Evolutionary conservation across 179 eudicot genomes (phyloP), one percentile per base, ranked within the genome.

Genomic region (Drosera spatulata): DNA sequence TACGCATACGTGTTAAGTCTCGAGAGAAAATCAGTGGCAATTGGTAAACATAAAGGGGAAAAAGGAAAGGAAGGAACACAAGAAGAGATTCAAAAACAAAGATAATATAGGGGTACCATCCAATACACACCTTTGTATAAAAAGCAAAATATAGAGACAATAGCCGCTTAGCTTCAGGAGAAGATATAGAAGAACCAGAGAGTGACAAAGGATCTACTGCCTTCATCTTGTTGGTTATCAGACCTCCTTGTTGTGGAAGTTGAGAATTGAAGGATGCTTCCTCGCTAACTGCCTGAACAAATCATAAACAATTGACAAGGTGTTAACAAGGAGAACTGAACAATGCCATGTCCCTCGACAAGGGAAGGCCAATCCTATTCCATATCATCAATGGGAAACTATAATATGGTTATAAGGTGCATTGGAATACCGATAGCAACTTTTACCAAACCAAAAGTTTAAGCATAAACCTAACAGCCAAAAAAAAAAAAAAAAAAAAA

Each of bases 101-200:
- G 14, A 12, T 22, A 33, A 22, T 22, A 22, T 22, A 22, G 33
- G 33, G 33, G 33, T 22, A 22, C 33, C 33, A 22, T 22, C 33
- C 33, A 22, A 10, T 64, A 62, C 75, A 58, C 61, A 86, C 99
- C 99, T 93, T 86, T 65, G 83, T 78, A 69, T 95, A 89, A 62
- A 93, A 82, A 47, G 99, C 87, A 77, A 93, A 93, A 83, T 80
- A 86, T 64, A 93, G 69, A 50, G 99, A 93, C 60, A 86, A 71
- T 45, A 79, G 82, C 53, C 90, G 83, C 61, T 82, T 93, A 68
- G 97, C 95, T 78, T 84, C 84, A 71, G 76, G 59, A 79, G 79
- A 67, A 64, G 95, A 75, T 66, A 79, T 73, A 66, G 71, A 63
- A 14, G 77, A 69, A 79, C 76, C 82, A 62, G 40, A 62, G 69